phyloP scores from a whole-genome alignment of 2,329 filamentous ascomycete species.

The Fusarium graminum region DNA sequence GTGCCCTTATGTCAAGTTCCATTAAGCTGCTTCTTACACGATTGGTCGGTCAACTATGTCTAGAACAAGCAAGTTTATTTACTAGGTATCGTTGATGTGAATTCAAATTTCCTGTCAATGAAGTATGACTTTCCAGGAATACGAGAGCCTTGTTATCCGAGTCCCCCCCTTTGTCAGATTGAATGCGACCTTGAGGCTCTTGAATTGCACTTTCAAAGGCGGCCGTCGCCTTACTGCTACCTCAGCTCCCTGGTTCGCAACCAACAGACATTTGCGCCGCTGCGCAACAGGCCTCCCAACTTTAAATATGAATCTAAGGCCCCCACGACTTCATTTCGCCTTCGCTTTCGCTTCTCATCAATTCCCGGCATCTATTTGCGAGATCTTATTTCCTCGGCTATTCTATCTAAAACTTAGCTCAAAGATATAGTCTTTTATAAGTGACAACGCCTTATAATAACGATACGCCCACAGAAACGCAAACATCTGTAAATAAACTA shows the following conservation, averaged over 20 bases:
- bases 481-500: constrained; percentile 7
- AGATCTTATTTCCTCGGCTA: constrained; percentile 12
- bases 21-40: background rate
- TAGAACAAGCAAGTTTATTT: background rate
- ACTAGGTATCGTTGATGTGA: background rate
- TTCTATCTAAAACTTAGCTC: background rate
- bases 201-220: constrained; percentile 26
- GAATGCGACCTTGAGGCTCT: constrained; percentile 9
- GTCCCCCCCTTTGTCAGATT: background rate
- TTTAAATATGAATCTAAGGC: constrained; percentile 19
- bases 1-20: background rate
- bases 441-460: constrained; percentile 4
- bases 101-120: background rate
- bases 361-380: constrained; percentile 11
- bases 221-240: constrained; percentile 18
- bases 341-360: constrained; percentile 14
- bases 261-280: constrained; percentile 20
- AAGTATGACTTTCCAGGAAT: constrained; percentile 21
- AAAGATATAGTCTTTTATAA: constrained; percentile 6
- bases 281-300: constrained; percentile 22
- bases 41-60: constrained; percentile 11
- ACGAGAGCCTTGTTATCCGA: background rate
- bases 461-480: constrained; percentile 5
- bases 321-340: constrained; percentile 8
- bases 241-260: constrained; percentile 30